Evolutionary conservation across 371 early-diverging fungal genomes (phyloP), one percentile per base, ranked within the genome.

Genomic region (Mucor irregularis): DNA sequence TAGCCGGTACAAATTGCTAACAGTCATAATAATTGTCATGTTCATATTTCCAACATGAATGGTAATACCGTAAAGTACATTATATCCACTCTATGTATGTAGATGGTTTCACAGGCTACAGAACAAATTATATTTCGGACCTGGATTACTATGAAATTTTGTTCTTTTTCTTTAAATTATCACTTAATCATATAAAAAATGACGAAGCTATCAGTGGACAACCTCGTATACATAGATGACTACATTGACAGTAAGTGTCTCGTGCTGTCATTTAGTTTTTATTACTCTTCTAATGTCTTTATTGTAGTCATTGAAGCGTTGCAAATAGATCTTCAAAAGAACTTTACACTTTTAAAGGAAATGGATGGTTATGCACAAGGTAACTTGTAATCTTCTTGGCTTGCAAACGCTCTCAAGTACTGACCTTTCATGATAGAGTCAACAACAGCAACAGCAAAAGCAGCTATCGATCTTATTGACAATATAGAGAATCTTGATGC

Each of bases 291-390:
- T 21, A 24, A 4, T 42, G 11, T 42, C 14, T 22, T 24, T 22
- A 24, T 4, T 13, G 0, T 42, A 22, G 35, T 17, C 16, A n/a
- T 26, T 55, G 96, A 95, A 71, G 84, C 94, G 0, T 74, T 97
- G 16, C 96, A 95, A 3, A 66, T 86, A 37, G 96, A 96, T 65
- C 78, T 97, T 25, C 90, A 90, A 56, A 82, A 95, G 25, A 93
- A 93, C 52, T 94, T 94, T 44, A 88, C 94, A 1, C 73, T 94
- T 58, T 85, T 95, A 86, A 85, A 89, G 19, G 96, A 95, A 69
- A 78, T 95, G 39, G 95, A 94, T 67, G 90, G 92, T 17, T 74
- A 84, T 31, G 90, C 93, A 28, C 33, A 34, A 37, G 26, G 22
- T n/a, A 40, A 40, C 14, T 1, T 4, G 1, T 17, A 11, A 11